Evolutionary conservation across 768 basidiomycete genomes (phyloP).

Genomic region (Tylopilus subfusipes): DNA sequence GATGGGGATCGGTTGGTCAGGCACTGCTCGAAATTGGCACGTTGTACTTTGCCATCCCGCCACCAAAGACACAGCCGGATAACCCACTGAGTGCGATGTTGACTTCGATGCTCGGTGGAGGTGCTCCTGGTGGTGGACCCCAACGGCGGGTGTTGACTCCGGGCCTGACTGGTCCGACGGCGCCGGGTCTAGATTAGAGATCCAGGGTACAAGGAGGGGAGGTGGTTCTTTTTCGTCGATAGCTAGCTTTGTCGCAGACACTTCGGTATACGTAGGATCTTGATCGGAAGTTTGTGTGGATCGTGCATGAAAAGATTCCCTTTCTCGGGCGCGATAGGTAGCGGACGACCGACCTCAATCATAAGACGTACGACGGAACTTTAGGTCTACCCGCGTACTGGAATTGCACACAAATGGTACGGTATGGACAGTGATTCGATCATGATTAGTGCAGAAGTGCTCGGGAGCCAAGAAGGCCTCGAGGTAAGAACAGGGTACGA

Average conservation of each 20-base stretch:
- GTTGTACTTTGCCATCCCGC: constrained; percentile 85
- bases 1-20: constrained; percentile 35
- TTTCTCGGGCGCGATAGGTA: not conserved
- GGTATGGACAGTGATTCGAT: constrained; percentile 12
- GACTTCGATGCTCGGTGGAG: constrained; percentile 83
- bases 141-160: constrained; percentile 29
- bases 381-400: not conserved
- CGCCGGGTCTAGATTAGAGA: constrained; percentile 29
- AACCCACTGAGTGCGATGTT: constrained; percentile 90
- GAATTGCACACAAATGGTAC: constrained; percentile 16
- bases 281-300: constrained; percentile 7
- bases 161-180: constrained; percentile 22
- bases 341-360: not conserved
- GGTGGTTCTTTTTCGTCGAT: constrained; percentile 11
- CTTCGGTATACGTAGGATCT: constrained; percentile 8
- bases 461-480: constrained; percentile 5
- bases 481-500: constrained; percentile 9
- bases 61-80: constrained; percentile 61
- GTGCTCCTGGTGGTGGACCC: constrained; percentile 33
- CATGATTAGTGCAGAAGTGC: constrained; percentile 18
- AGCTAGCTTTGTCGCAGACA: constrained; percentile 3
- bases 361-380: not conserved
- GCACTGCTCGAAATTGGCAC: constrained; percentile 63
- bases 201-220: not conserved
- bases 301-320: not conserved